Conservation (phyloP, 805 yeast genomes). For the Kodamaea kakaduensis region DNA sequence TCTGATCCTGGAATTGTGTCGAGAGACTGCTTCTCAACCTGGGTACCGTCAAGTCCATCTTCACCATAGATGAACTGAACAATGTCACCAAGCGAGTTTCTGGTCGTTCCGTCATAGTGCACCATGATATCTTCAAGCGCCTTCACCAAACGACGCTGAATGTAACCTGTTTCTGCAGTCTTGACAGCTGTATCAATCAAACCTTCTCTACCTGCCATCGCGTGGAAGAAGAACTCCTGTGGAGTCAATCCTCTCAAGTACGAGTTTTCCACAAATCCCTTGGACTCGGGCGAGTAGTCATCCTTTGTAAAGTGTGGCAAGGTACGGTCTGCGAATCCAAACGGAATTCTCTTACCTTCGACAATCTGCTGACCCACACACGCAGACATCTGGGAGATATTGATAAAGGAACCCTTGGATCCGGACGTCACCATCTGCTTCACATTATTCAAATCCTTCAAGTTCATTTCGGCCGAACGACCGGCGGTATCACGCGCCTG, state of each 20-base stretch:
- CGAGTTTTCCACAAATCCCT: constrained; percentile 96
- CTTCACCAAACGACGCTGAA: constrained; percentile 95
- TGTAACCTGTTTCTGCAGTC: constrained; percentile 98
- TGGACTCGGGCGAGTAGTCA: constrained; percentile 97
- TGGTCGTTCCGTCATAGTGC: constrained; percentile 95
- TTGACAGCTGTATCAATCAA: constrained; percentile 98
- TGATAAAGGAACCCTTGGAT: constrained; percentile 97
- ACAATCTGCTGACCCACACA: constrained; percentile 99
- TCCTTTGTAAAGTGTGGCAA: constrained; percentile 98
- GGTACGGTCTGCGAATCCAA: constrained; percentile 94
- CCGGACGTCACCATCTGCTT: constrained; percentile 99
- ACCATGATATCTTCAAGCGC: constrained; percentile 97
- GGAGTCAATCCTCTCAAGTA: constrained; percentile 97
- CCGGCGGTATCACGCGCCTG: constrained; percentile 99
- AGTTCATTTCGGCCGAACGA: constrained; percentile 94
- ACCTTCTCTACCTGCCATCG: constrained; percentile 99
- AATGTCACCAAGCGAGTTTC: constrained; percentile 95
- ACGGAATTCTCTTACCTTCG: constrained; percentile 98
- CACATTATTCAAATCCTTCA: constrained; percentile 91
- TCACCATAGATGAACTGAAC: constrained; percentile 97
- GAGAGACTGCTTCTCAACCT: constrained; percentile 92
- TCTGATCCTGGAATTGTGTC: constrained; percentile 95
- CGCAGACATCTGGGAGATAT: constrained; percentile 99
- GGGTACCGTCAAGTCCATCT: constrained; percentile 98
- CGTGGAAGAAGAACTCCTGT: constrained; percentile 98